Base-by-base conservation (phyloP, 2,329 filamentous ascomycete species). In the Triangularia setosa region DNA sequence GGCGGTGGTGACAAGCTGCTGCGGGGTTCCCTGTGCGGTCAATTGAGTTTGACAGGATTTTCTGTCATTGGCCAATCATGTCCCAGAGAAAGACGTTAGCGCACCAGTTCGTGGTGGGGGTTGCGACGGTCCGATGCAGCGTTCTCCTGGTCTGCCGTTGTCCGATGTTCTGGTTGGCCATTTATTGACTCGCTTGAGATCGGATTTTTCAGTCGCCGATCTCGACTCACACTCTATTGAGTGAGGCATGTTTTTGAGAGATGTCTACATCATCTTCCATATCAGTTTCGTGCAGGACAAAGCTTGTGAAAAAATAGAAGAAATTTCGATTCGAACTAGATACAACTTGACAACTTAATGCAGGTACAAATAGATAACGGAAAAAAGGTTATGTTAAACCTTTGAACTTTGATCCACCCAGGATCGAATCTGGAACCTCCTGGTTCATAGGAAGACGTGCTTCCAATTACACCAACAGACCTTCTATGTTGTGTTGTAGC, bases 381-480 rank as follows among this genome's bases (percentile, higher is more conserved):
- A 65, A 69, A 69, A 65, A 66, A 68, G 64, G 64, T 60, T 48
- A 28, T 24, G 25, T 16, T 8, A 35, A 55, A 16, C 40, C n/a
- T 52, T 60, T 25, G 25, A 1, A 28, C 1, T 56, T 61, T 62
- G 65, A 66, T 64, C 67, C 60, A 65, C 56, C 65, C 58, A 66
- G 64, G 67, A 61, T 69, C 67, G 67, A 69, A 69, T 65, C 60
- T 67, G 64, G 65, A 67, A 65, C 64, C 65, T 67, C 60, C 62
- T 64, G 65, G 62, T 67, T 66, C 63, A 64, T 68, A 68, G 67
- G 65, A 63, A 67, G 65, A 69, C 64, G 67, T 65, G 66, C 67
- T 66, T 60, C 67, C 64, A 52, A 66, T 67, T 69, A 64, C 66
- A 63, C 65, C 64, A 69, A 62, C 64, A 58, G 65, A 62, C 67